Evolutionary conservation across 2,329 filamentous ascomycete species (phyloP), one percentile per base, ranked within the genome.

Genomic region (Pyrenochaeta sp.): DNA sequence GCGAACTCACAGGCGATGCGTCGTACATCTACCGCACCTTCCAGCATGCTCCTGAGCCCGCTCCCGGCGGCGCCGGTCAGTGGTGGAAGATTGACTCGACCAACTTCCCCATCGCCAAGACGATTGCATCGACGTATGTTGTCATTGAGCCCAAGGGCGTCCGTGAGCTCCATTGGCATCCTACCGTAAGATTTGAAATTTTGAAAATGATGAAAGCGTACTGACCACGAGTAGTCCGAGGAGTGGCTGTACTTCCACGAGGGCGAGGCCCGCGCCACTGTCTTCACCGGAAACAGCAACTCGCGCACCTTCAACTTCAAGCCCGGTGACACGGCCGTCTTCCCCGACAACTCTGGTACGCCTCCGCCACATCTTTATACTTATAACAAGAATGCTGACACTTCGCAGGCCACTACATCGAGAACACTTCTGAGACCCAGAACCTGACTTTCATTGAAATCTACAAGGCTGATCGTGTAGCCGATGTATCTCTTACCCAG

Each of bases 181-280:
- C 84, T 2, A 87, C 84, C 58, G 82, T 84, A 64, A 69, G 78
- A 45, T 8, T 20, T 13, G 19, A 4, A 10, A 21, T 14, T 19
- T 9, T 2, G n/a, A n/a, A n/a, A n/a, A n/a, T n/a, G n/a, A n/a
- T n/a, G n/a, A n/a, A n/a, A n/a, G n/a, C n/a, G 31, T 29, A n/a
- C 50, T 23, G 24, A 18, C 38, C 7, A 3, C 7, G 46, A 18
- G 8, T 27, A 51, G 35, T 44, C 82, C 4, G 83, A 87, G 55
- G 85, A 88, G 64, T 88, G 86, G 85, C 68, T 88, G 2, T 88
- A 87, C 69, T 88, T 89, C 72, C 83, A 86, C 62, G 73, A 80
- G 46, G 86, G 85, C 17, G 68, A 75, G 2, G 85, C 74, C 0
- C 79, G 81, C 18, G 85, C 84, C 0, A 87, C 84, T 0, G 81